Evolutionary conservation across 805 yeast species (phyloP).

Genomic region (Candida easanensis): DNA sequence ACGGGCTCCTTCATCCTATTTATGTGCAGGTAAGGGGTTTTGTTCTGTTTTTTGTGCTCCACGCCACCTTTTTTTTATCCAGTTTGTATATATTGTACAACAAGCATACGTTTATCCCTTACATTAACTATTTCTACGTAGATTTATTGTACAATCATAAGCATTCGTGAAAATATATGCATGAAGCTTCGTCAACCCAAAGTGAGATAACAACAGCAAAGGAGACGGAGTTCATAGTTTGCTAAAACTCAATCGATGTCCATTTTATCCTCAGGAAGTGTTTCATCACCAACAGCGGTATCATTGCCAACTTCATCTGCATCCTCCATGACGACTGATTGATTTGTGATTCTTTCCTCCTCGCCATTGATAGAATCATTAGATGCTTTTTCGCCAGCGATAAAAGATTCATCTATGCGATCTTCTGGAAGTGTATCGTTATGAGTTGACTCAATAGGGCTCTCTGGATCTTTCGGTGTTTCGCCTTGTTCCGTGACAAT

Average conservation of each 20-base stretch:
- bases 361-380: slow-evolving; percentile 3
- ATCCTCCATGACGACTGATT: slow-evolving; percentile 6
- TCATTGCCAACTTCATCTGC: slow-evolving; percentile 17
- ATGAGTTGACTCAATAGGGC: not conserved
- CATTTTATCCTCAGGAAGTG: slow-evolving; percentile 24
- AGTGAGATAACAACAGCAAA: no score
- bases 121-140: no score
- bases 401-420: slow-evolving; percentile 27
- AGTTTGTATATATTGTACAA: slow-evolving; percentile 17
- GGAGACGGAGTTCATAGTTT: no score
- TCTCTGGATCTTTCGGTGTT: not conserved
- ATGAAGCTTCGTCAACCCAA: no score
- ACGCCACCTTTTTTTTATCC: slow-evolving; percentile 4
- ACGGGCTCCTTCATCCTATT: slow-evolving; percentile 1
- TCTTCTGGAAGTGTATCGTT: slow-evolving; percentile 14
- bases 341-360: not conserved
- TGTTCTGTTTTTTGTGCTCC: slow-evolving; percentile 3
- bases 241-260: slow-evolving; percentile 24
- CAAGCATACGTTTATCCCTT: slow-evolving; percentile 13
- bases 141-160: not conserved
- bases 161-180: not conserved
- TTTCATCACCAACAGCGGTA: slow-evolving; percentile 9
- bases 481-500: no score
- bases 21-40: slow-evolving; percentile 7
- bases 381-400: slow-evolving; percentile 9